A percentile compares a stretch with the other conserved stretches of the same genome.
Conservation (phyloP, 2,329 filamentous ascomycete genomes). For the Coleophoma eucalyptorum region DNA sequence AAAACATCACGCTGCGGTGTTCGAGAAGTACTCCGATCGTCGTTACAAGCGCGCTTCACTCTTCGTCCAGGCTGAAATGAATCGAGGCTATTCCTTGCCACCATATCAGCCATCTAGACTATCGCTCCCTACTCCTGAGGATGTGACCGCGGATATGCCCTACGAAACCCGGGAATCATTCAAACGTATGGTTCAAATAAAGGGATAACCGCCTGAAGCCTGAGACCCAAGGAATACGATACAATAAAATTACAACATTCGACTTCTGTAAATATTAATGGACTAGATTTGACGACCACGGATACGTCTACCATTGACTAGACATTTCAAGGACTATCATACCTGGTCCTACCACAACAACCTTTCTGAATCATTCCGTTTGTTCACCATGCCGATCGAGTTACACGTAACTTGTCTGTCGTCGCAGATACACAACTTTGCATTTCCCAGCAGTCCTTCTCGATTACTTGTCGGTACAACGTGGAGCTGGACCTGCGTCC, state of each 20-base stretch:
- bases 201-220: conserved; percentile 11
- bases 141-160: conserved; percentile 15
- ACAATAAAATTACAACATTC: conserved; percentile 11
- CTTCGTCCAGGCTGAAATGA: conserved; percentile 74
- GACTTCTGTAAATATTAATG: conserved; percentile 28
- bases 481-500: not conserved
- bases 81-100: conserved; percentile 50
- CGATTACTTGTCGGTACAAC: too few relatives aligned
- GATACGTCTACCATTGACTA: conserved; percentile 15
- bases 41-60: conserved; percentile 81
- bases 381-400: conserved; percentile 9
- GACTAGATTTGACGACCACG: conserved; percentile 18
- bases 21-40: conserved; percentile 86
- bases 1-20: conserved; percentile 82
- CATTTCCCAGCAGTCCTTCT: conserved; percentile 7
- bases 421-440: conserved; percentile 7
- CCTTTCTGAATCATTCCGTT: conserved; percentile 15
- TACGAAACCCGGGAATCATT: conserved; percentile 20
- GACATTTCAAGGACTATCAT: conserved; percentile 14
- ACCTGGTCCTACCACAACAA: conserved; percentile 19
- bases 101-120: conserved; percentile 14
- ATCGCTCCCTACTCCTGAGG: conserved; percentile 20
- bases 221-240: conserved; percentile 1
- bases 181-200: conserved; percentile 23
- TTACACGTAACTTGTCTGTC: conserved; percentile 4